A percentile compares a stretch with the other conserved stretches of the same genome.
Conservation (phyloP, 495 filamentous ascomycete genomes). For the Letharia lupina region DNA sequence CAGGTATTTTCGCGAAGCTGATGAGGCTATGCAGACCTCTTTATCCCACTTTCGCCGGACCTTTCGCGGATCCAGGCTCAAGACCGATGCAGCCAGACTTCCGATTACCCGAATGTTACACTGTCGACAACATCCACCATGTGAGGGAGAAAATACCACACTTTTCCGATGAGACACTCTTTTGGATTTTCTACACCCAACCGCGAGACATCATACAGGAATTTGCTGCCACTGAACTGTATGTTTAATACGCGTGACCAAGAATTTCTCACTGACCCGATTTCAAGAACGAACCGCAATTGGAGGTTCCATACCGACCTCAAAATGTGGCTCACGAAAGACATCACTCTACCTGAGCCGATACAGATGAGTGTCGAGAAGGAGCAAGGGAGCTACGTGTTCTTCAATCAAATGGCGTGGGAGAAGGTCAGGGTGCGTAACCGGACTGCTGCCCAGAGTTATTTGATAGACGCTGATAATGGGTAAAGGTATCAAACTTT, state of each 20-base stretch:
- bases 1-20: conserved; percentile 2
- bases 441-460: background rate
- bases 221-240: conserved; percentile 73
- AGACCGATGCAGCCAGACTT: conserved; percentile 71
- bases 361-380: conserved; percentile 55
- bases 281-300: conserved; percentile 52
- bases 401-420: conserved; percentile 83
- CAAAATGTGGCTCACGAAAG: conserved; percentile 85
- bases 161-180: conserved; percentile 85
- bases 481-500: conserved; percentile 11
- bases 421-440: conserved; percentile 66
- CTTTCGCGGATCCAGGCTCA: conserved; percentile 62
- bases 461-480: background rate
- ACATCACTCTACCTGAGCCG: conserved; percentile 62
- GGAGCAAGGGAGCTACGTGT: conserved; percentile 80
- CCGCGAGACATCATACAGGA: conserved; percentile 79
- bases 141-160: conserved; percentile 68
- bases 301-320: conserved; percentile 91
- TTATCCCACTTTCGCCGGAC: conserved; percentile 56
- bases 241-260: conserved; percentile 22
- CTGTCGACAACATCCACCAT: conserved; percentile 75
- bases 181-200: conserved; percentile 92
- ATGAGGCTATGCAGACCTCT: conserved; percentile 39
- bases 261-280: conserved; percentile 19
- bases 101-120: conserved; percentile 73